Conservation (phyloP, 768 basidiomycete species). For the Mycena capillaripes region DNA sequence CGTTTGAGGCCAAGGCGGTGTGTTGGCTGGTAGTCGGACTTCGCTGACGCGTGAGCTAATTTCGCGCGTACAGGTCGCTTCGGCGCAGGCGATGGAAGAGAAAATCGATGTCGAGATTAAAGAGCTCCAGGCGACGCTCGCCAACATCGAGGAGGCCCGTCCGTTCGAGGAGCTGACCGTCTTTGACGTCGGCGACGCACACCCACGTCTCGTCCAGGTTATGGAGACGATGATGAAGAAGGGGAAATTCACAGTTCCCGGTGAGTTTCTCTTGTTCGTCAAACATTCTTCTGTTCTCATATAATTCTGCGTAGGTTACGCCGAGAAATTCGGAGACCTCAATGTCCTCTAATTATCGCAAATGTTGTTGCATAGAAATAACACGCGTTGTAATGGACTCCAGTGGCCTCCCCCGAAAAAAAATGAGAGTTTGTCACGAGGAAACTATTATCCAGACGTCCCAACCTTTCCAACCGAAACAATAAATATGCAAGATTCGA, state of each 20-base stretch:
- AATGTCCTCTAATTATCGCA: conserved; percentile 80
- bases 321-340: conserved; percentile 97
- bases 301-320: conserved; percentile 70
- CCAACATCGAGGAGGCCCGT: conserved; percentile 97
- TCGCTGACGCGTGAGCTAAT: conserved; percentile 18
- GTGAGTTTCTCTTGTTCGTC: conserved; percentile 54
- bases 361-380: conserved; percentile 33
- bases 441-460: too few species aligned
- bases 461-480: background rate
- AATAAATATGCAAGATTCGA: conserved; percentile 29
- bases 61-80: conserved; percentile 72
- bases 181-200: conserved; percentile 91
- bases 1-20: conserved; percentile 97
- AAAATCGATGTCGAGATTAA: conserved; percentile 94
- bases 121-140: conserved; percentile 92
- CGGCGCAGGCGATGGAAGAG: conserved; percentile 89
- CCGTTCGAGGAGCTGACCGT: conserved; percentile 97
- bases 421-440: too few species aligned
- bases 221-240: conserved; percentile 97
- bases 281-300: background rate
- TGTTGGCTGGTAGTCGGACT: conserved; percentile 50
- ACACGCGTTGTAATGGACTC: conserved; percentile 25
- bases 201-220: conserved; percentile 91
- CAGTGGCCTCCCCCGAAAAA: background rate
- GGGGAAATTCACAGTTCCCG: conserved; percentile 98